These are phyloP conservation scores for Baorangia bicolor DNA, from an alignment of 768 basidiomycete species.

Conservation along the genomic window DNA sequence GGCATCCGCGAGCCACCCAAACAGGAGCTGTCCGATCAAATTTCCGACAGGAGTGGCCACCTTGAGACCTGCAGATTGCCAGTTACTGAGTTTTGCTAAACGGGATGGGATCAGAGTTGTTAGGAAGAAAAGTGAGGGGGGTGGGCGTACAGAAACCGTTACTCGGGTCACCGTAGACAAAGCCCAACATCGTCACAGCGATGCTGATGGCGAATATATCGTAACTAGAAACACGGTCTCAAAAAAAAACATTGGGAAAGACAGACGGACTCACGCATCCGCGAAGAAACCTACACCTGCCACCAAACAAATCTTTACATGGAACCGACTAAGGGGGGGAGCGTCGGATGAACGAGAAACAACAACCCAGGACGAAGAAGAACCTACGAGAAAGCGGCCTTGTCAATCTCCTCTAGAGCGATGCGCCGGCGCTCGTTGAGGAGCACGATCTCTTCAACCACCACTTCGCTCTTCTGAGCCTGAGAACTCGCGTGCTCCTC, in stretches of 20 bases:
- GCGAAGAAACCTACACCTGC: conserved; percentile 88
- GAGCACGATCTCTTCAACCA: neutral
- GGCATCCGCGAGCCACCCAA: conserved; percentile 74
- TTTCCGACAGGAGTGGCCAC: conserved; percentile 75
- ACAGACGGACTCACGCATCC: conserved; percentile 51
- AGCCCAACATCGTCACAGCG: conserved; percentile 75
- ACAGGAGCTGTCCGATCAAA: conserved; percentile 67
- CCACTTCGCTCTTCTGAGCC: neutral
- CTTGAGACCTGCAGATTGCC: conserved; percentile 73
- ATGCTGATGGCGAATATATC: conserved; percentile 89
- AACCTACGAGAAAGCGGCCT: neutral
- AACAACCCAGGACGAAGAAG: neutral
- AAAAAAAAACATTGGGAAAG: neutral
- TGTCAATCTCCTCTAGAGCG: neutral
- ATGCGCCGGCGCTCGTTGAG: conserved; percentile 1
- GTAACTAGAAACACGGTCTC: conserved; percentile 35
- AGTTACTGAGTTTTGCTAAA: conserved; percentile 7
- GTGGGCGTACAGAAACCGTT: neutral
- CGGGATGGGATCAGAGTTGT: no score
- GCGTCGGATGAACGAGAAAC: neutral
- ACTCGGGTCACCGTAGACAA: conserved; percentile 51
- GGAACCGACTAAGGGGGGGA: conserved; percentile 59
- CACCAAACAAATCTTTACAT: conserved; percentile 65
- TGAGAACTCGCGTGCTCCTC: neutral
- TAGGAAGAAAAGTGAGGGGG: neutral